Evolutionary conservation across 192 early-diverging fungal species (phyloP).

Genomic region (Backusella psychrophila): DNA sequence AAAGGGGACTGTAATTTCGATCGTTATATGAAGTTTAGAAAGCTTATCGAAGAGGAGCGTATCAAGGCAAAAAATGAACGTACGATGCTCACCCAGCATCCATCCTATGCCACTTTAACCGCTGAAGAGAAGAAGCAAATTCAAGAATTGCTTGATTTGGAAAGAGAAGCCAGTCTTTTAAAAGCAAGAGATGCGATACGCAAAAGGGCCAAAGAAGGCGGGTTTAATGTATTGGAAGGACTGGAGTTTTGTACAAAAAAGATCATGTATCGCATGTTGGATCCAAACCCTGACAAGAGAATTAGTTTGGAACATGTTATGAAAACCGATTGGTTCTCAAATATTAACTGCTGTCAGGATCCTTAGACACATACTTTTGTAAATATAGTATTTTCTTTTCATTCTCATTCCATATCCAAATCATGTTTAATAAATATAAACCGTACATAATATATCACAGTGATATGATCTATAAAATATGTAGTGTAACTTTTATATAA

Average conservation of each 20-base stretch:
- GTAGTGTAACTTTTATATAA: background rate
- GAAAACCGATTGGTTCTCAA: conserved; percentile 27
- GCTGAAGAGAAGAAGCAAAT: conserved; percentile 8
- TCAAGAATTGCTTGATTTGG: conserved; percentile 42
- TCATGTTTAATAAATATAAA: background rate
- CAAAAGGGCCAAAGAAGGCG: conserved; percentile 28
- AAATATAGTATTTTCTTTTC: background rate
- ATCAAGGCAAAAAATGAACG: conserved; percentile 17
- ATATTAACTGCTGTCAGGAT: conserved; percentile 19
- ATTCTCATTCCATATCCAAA: background rate
- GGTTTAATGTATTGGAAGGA: conserved; percentile 26
- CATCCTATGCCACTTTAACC: background rate
- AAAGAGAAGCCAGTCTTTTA: conserved; percentile 14
- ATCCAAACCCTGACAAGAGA: conserved; percentile 29
- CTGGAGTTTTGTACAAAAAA: conserved; percentile 31
- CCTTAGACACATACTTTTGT: background rate
- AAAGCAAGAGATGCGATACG: conserved; percentile 27
- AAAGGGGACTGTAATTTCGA: conserved; percentile 27
- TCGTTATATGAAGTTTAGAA: conserved; percentile 26
- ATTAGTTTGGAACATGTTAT: conserved; percentile 11
- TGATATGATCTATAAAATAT: background rate
- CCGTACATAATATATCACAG: background rate
- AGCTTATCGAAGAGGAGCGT: conserved; percentile 23
- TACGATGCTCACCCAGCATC: background rate
- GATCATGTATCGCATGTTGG: conserved; percentile 33